Evolutionary conservation across 805 yeast species (phyloP).

Genomic region (Cyberlindnera nakhonratchasimensis): DNA sequence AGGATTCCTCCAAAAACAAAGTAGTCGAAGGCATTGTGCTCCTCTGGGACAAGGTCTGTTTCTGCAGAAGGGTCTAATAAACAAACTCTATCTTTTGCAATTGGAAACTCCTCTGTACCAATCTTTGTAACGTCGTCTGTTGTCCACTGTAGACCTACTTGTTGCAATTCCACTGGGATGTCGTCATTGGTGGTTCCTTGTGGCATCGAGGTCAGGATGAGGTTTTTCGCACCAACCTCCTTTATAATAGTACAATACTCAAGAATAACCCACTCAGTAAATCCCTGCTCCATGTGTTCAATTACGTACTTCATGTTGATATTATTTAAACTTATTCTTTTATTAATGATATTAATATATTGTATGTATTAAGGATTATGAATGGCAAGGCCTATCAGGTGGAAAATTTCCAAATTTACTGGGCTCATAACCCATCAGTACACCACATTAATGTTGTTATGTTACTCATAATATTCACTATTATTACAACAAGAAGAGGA

Average conservation of each 20-base stretch:
- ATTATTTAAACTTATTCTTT: not conserved
- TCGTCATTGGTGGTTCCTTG: slow-evolving; percentile 52
- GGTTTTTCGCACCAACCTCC: slow-evolving; percentile 77
- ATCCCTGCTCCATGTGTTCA: slow-evolving; percentile 97
- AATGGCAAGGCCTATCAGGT: too few species aligned
- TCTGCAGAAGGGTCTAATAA: slow-evolving; percentile 86
- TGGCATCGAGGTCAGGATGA: slow-evolving; percentile 76
- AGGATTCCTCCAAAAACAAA: slow-evolving; percentile 95
- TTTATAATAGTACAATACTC: slow-evolving; percentile 81
- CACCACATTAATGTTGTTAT: not conserved
- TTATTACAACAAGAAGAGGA: too few species aligned
- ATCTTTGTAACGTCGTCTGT: slow-evolving; percentile 59
- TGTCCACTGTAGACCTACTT: slow-evolving; percentile 78
- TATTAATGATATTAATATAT: not conserved
- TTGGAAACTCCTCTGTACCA: slow-evolving; percentile 32
- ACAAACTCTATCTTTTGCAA: slow-evolving; percentile 63
- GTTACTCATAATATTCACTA: too few species aligned
- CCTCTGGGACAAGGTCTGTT: slow-evolving; percentile 69
- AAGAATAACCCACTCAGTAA: slow-evolving; percentile 91
- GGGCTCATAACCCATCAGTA: not conserved
- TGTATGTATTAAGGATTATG: too few species aligned
- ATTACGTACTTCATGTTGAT: slow-evolving; percentile 77
- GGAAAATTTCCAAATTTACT: not conserved
- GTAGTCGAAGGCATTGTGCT: slow-evolving; percentile 65
- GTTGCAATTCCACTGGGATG: slow-evolving; percentile 58